Base-by-base conservation (phyloP, 2,329 filamentous ascomycete species). In the Parastagonospora nodorum region DNA sequence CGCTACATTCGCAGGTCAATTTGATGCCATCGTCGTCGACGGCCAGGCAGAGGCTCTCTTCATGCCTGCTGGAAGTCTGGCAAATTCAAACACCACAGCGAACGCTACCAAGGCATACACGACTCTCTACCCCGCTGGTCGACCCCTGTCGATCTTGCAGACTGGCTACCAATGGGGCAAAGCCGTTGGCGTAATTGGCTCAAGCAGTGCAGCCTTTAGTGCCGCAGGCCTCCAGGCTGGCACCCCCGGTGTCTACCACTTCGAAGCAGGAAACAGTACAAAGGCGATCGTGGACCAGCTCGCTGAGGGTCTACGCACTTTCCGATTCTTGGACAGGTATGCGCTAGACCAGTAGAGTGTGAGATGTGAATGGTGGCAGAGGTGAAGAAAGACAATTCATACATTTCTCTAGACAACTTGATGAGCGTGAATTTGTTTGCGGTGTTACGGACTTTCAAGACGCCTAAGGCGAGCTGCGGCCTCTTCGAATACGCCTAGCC, bases 161-260 rank as follows among this genome's bases (percentile, higher is more conserved):
- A 82, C 86, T 63, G 83, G 79, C 0, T 90, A 84, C 74, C 76
- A 82, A 19, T 90, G 85, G 77, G 88, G 87, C 4, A 91, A 91
- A 78, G 85, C 88, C 0, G 75, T 90, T 19, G 86, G 78, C 11
- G 83, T 82, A 27, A 57, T 89, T 1, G 86, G 85, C 1, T 69
- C 63, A 10, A 73, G 72, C 0, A 73, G 58, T n/a, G 45, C 50
- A 4, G 75, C 77, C 4, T 69, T 83, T 5, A 55, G 67, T 1
- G 71, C 68, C 10, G 77, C 77, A 0, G 79, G 79, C 1, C 79
- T 87, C 42, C 61, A 71, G 41, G 52, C 62, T 0, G 65, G 69
- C 0, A 63, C 69, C 1, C 75, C 77, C 39, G 76, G 79, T 54
- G 69, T 73, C 5, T 71, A 67, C 45, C 42, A 53, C 1, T 55